Evolutionary conservation across 2,329 filamentous ascomycete genomes (phyloP).

Genomic region (Pseudogymnoascus sp.): DNA sequence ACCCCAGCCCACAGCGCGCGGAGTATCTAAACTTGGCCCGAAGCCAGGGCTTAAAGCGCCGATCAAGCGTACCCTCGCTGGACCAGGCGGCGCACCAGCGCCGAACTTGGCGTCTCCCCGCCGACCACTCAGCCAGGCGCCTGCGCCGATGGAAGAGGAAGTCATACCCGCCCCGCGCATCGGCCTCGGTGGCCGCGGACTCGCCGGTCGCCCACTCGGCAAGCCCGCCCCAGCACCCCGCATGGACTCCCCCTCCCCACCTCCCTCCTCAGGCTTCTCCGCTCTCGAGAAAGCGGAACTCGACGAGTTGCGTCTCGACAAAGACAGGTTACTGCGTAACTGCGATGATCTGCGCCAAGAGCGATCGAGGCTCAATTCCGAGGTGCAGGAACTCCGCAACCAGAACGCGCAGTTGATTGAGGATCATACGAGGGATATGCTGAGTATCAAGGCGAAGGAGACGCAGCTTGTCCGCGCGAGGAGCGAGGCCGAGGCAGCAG

Average conservation of each 20-base stretch:
- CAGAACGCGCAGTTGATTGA: slow-evolving; percentile 96
- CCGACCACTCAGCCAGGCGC: slow-evolving; percentile 42
- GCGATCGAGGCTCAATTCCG: slow-evolving; percentile 71
- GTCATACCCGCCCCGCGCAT: slow-evolving; percentile 42
- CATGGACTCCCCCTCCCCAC: slow-evolving; percentile 43
- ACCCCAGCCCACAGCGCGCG: slow-evolving; percentile 52
- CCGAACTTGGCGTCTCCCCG: slow-evolving; percentile 41
- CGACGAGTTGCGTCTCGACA: slow-evolving; percentile 77
- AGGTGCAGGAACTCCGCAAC: slow-evolving; percentile 91
- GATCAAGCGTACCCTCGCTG: slow-evolving; percentile 48
- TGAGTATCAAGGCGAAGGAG: slow-evolving; percentile 97
- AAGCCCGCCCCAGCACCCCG: slow-evolving; percentile 57
- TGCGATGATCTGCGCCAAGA: slow-evolving; percentile 79
- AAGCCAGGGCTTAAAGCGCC: slow-evolving; percentile 56
- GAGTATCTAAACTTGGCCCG: slow-evolving; percentile 49
- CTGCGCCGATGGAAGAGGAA: slow-evolving; percentile 51
- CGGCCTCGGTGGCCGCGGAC: slow-evolving; percentile 51
- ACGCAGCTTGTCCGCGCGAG: slow-evolving; percentile 90
- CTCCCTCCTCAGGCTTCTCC: slow-evolving; percentile 60
- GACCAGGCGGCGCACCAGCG: slow-evolving; percentile 37
- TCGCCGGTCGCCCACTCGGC: slow-evolving; percentile 77
- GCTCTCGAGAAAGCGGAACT: slow-evolving; percentile 86
- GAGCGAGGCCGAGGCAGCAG: slow-evolving; percentile 82
- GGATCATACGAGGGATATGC: slow-evolving; percentile 88
- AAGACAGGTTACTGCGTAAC: slow-evolving; percentile 68